Evolutionary conservation across 148 eudicot genomes (phyloP), one percentile per base, ranked within the genome.

Genomic region (Hydrangea macrophylla): DNA sequence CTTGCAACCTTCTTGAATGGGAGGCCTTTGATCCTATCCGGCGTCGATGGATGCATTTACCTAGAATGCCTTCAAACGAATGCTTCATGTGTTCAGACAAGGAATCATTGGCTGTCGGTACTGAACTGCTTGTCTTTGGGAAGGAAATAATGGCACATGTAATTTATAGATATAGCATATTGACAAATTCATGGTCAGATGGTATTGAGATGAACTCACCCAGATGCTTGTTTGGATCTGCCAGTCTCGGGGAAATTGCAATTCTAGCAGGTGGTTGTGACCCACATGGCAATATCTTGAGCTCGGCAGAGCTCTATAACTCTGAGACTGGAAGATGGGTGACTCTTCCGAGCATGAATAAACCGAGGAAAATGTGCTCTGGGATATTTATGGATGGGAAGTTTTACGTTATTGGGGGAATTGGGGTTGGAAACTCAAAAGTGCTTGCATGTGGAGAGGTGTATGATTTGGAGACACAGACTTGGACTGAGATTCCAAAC

Each of bases 331-430:
- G 71, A n/a, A 64, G 62, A 1, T 80, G 83, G 83, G 42, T 37
- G 53, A 60, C 67, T 12, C 70, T 80, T 42, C 83, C 80, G 6
- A 53, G 45, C 74, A 76, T 80, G 80, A 60, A 58, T 22, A 80
- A 64, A 26, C 60, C 71, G 0, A 75, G 83, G 53, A 80, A 80
- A 65, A 58, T 71, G 83, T 75, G 80, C 68, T 80, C 77, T 5
- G 77, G 68, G 18, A 74, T 73, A n/a, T 72, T 80, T 28, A 72
- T 80, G 73, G 80, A 80, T 58, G 77, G 70, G 20, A 80, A 72
- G 26, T 80, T 80, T 58, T 76, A 72, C 63, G 77, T 64, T 7
- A 75, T 75, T 48, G 83, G 83, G 18, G 79, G 83, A 23, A 72
- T 72, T 8, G 79, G 77, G 17, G 69, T 37, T 7, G 65, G 33